Evolutionary conservation across 1,139 yeast genomes (phyloP), one percentile per base, ranked within the genome.

Genomic region (Suhomyces ambrosiae): DNA sequence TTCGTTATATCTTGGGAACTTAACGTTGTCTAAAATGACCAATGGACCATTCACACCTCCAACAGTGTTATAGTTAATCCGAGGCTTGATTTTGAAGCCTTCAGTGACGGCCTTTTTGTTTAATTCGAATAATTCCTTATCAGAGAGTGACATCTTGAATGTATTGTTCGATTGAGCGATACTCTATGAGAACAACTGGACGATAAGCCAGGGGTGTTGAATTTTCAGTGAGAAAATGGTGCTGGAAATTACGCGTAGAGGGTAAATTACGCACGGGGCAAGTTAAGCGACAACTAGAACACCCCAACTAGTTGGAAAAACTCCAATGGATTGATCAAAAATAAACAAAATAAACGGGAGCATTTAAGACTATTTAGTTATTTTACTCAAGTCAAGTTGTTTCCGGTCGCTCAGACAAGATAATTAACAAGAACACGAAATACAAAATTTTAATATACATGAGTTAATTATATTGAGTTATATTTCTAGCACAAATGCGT

Each of bases 11-110:
- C 95, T 82, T 44, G 99, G 98, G 65, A 86, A 90, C 69, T 92
- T 92, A 60, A 92, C 97, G 53, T 92, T 86, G 63, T 92, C 97
- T 57, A 92, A 76, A 57, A 92, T 89, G 45, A 92, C 98, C 63
- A 92, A 79, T 7, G 99, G 99, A 45, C 99, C 99, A 66, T 92
- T 92, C 56, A 92, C 95, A 61, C 97, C 97, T 37, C 92, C 92
- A 48, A 92, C 98, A 19, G 98, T 92, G 72, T 92, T 92, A 70
- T 92, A 92, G 56, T 82, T 85, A 52, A 87, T 65, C 69, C 96
- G 83, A 46, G 97, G 97, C 61, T 86, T 83, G 58, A 89, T 82
- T 50, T 86, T 82, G 71, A 88, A 88, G 51, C 95, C 94, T 61
- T 87, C 86, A 42, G 92, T 85, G 41, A 83, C 97, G 35, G 97